Conservation (phyloP, 2,329 filamentous ascomycete species). For the Hypoxylon rubiginosum region DNA sequence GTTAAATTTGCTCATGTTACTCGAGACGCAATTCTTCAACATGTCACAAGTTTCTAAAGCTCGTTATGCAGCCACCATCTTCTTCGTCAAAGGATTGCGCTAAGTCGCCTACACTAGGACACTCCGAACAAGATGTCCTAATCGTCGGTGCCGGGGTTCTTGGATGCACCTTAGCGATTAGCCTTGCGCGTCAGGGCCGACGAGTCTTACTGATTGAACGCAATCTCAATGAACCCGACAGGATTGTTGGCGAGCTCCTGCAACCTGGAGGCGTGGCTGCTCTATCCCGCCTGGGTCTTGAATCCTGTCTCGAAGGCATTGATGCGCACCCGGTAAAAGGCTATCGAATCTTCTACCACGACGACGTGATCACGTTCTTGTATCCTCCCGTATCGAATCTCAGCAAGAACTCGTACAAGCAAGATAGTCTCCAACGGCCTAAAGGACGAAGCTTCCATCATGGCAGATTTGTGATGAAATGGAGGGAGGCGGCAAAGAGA, state of each 20-base stretch:
- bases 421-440: neutral
- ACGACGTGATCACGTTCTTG: conserved; percentile 69
- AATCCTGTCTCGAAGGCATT: conserved; percentile 74
- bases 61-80: neutral
- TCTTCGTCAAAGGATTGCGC: neutral
- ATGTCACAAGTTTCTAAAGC: too few species aligned
- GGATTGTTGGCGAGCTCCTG: conserved; percentile 77
- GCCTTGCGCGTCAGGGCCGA: conserved; percentile 73
- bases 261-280: conserved; percentile 76
- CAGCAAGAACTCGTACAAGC: neutral
- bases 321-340: conserved; percentile 73
- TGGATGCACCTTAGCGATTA: conserved; percentile 73
- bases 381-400: conserved; percentile 61
- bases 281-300: conserved; percentile 70
- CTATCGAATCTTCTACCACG: conserved; percentile 74
- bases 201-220: conserved; percentile 74
- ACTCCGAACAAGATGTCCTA: neutral
- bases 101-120: neutral
- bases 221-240: conserved; percentile 75
- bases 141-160: conserved; percentile 72
- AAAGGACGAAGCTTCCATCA: conserved; percentile 23
- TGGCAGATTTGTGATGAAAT: conserved; percentile 26
- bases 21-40: too few species aligned
- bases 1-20: neutral
- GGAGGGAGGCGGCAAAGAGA: conserved; percentile 16